Conservation (phyloP, 208 protist genomes). For the Trypanosoma melophagium region DNA sequence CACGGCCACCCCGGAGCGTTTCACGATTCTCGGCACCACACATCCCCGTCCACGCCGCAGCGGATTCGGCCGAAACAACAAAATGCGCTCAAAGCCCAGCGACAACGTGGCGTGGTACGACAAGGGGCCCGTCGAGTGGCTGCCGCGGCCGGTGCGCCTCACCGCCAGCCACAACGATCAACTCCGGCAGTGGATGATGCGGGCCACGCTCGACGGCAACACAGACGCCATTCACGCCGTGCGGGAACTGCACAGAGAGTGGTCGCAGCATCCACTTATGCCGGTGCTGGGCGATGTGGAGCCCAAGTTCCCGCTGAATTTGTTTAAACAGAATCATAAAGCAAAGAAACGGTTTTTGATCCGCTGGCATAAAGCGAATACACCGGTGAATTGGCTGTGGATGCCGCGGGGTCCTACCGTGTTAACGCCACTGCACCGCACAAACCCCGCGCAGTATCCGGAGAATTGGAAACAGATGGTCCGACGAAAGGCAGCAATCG, state of each 20-base stretch:
- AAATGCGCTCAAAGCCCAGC: conserved; percentile 87
- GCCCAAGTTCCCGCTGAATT: conserved; percentile 86
- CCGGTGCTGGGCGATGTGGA: conserved; percentile 89
- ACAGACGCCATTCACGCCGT: conserved; percentile 75
- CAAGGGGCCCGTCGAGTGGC: conserved; percentile 88
- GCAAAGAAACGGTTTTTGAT: conserved; percentile 80
- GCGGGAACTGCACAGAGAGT: conserved; percentile 81
- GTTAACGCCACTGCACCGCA: conserved; percentile 62
- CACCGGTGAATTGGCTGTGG: conserved; percentile 84
- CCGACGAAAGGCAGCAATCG: conserved; percentile 13
- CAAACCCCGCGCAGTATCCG: conserved; percentile 64
- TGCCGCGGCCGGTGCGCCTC: conserved; percentile 82
- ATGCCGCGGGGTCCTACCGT: conserved; percentile 69
- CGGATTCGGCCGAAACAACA: conserved; percentile 76
- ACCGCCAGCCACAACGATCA: conserved; percentile 80
- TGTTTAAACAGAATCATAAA: conserved; percentile 90
- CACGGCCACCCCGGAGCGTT: conserved; percentile 78
- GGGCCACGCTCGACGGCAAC: conserved; percentile 68
- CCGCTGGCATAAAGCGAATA: conserved; percentile 92
- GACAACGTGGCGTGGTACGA: conserved; percentile 91
- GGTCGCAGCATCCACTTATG: conserved; percentile 85
- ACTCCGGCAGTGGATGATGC: conserved; percentile 90
- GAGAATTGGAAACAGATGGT: conserved; percentile 76
- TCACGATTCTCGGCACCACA: conserved; percentile 74
- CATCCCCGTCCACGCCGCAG: conserved; percentile 59